Evolutionary conservation across 2,329 filamentous ascomycete species (phyloP).

Genomic region (Claviceps fusiformis): DNA sequence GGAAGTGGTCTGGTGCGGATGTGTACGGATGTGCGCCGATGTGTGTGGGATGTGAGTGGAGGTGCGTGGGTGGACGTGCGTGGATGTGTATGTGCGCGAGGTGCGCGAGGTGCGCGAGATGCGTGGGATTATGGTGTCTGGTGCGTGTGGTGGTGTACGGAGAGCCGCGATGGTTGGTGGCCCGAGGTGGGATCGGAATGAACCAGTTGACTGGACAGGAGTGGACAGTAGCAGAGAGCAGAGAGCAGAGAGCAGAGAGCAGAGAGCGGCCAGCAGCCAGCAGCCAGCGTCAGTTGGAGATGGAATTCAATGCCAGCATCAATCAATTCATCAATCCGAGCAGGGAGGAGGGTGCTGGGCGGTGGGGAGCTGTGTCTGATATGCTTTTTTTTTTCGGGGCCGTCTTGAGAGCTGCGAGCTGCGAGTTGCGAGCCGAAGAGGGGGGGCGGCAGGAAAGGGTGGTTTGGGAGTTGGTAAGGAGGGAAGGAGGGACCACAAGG

Average conservation of each 20-base stretch:
- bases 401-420: not conserved
- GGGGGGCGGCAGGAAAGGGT: not conserved
- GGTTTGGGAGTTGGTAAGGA: not conserved
- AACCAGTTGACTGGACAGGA: not conserved
- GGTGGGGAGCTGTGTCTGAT: slow-evolving; percentile 5
- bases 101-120: not conserved
- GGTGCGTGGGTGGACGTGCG: not conserved
- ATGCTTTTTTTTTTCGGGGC: slow-evolving; percentile 5
- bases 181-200: slow-evolving; percentile 2
- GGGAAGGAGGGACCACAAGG: not conserved
- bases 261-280: not conserved
- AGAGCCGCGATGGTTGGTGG: not conserved
- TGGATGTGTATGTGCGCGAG: not conserved
- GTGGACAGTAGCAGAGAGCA: no score
- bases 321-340: slow-evolving; percentile 2
- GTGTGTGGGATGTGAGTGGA: not conserved
- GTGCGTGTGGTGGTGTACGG: not conserved
- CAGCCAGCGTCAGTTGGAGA: not conserved
- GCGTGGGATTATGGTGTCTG: not conserved
- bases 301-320: not conserved
- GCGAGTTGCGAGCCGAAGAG: not conserved
- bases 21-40: not conserved
- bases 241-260: no score
- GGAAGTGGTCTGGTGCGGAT: not conserved
- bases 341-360: not conserved